Percentiles rank a stretch among this genome's conserved stretches.
Evolutionary conservation across 1,284 basidiomycete genomes (phyloP).

Genomic region (Rhodotorula glutinis): DNA sequence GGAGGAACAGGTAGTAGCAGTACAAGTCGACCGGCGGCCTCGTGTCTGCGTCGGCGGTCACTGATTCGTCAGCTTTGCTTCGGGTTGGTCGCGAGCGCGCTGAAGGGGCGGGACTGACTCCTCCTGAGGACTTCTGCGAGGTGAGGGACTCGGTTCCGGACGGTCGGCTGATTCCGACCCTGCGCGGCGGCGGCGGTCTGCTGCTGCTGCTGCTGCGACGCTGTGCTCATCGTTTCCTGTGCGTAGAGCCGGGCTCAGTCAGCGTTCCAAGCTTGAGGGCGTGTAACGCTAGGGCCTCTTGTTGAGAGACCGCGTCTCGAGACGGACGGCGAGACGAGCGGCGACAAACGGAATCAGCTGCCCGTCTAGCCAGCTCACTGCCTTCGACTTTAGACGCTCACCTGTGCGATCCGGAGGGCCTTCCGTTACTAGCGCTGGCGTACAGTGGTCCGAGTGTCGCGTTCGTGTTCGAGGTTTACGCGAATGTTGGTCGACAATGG

Average conservation of each 20-base stretch:
- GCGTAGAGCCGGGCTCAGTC: neutral
- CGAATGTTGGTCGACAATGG: slow-evolving; percentile 1
- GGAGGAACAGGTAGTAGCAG: slow-evolving; percentile 92
- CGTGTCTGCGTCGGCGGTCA: slow-evolving; percentile 53
- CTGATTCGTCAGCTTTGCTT: neutral
- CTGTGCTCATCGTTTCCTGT: neutral
- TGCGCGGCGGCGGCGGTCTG: too few species aligned
- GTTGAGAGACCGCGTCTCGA: too few species aligned
- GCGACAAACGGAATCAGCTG: too few species aligned
- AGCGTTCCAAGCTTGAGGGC: neutral
- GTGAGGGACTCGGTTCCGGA: slow-evolving; percentile 47
- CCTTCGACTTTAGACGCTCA: too few species aligned
- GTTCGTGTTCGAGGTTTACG: too few species aligned
- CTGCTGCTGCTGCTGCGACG: neutral
- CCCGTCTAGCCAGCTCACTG: too few species aligned
- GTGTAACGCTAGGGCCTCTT: neutral
- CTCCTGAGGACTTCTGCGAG: slow-evolving; percentile 48
- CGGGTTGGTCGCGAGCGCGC: neutral
- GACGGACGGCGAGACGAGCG: too few species aligned
- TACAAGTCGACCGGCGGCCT: slow-evolving; percentile 93
- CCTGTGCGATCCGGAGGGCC: too few species aligned
- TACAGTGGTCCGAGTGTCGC: too few species aligned
- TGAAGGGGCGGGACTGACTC: slow-evolving; percentile 15
- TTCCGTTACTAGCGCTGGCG: too few species aligned
- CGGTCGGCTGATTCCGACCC: slow-evolving; percentile 7